A percentile compares a stretch with the other conserved stretches of the same genome.
phyloP scores from a whole-genome alignment of 139 green algal genomes.

The Auxenochlorella pyrenoidosa region DNA sequence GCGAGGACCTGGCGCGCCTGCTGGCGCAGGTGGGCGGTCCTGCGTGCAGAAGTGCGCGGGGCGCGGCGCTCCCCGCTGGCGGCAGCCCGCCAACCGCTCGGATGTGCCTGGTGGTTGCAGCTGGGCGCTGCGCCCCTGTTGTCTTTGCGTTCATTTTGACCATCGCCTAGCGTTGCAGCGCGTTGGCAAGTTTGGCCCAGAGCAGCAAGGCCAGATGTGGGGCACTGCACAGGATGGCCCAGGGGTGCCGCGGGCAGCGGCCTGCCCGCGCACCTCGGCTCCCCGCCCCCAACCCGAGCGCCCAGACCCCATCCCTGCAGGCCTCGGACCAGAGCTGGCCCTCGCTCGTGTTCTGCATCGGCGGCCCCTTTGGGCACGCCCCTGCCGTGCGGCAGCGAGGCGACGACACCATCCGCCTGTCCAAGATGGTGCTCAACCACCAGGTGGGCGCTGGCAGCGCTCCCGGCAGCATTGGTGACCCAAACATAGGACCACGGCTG shows the following conservation, averaged over 20 bases:
- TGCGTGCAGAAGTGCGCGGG: not conserved
- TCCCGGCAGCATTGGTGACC: not conserved
- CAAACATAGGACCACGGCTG: not conserved
- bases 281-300: not conserved
- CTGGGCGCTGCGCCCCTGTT: too few species aligned
- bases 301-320: not conserved
- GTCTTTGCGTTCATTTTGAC: too few species aligned
- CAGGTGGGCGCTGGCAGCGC: constrained; percentile 39
- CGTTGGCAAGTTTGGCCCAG: too few species aligned
- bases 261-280: not conserved
- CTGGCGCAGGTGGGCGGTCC: constrained; percentile 20
- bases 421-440: constrained; percentile 87
- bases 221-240: too few species aligned
- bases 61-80: too few species aligned
- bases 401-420: constrained; percentile 65
- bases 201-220: too few species aligned
- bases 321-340: constrained; percentile 47
- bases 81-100: too few species aligned
- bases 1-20: constrained; percentile 23
- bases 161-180: too few species aligned
- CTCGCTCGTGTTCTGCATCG: constrained; percentile 73
- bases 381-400: constrained; percentile 56
- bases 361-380: constrained; percentile 82
- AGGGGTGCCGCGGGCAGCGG: too few species aligned
- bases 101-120: too few species aligned